Evolutionary conservation across 2,329 filamentous ascomycete species (phyloP).

Genomic region (Sphaerulina vaccinii): DNA sequence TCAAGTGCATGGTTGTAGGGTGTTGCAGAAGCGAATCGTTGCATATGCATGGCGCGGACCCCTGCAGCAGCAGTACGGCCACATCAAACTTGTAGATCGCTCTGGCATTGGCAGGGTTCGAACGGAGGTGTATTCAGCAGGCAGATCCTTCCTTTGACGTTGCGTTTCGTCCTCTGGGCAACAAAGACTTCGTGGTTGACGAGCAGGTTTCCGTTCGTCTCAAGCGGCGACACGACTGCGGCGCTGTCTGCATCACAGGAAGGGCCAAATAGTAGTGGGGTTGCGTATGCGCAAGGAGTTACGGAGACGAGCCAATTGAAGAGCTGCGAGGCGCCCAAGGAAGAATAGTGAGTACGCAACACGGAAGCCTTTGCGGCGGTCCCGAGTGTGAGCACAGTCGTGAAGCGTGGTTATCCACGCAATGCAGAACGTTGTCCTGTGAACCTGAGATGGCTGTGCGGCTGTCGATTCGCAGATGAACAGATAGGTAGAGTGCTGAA

Average conservation of each 20-base stretch:
- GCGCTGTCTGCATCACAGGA: too few relatives aligned
- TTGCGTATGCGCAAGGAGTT: not conserved
- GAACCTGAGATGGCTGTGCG: too few relatives aligned
- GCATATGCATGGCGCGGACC: not conserved
- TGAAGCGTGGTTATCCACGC: not conserved
- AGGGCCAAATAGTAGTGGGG: too few relatives aligned
- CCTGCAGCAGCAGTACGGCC: constrained; percentile 1
- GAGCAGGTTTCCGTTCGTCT: not conserved
- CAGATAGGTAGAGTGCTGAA: constrained; percentile 2
- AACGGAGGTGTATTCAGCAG: too few relatives aligned
- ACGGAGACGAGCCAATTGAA: not conserved
- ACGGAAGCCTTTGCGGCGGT: not conserved
- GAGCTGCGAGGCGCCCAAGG: not conserved
- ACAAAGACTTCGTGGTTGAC: not conserved
- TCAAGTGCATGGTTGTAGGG: not conserved
- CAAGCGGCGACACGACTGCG: too few relatives aligned
- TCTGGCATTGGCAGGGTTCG: constrained; percentile 3
- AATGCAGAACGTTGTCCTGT: not conserved
- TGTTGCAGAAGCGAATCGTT: not conserved
- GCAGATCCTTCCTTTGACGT: not conserved
- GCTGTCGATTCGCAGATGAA: not conserved
- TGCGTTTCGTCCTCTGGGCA: not conserved
- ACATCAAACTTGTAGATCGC: not conserved
- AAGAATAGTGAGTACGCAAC: too few relatives aligned
- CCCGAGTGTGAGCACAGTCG: not conserved